Conservation (phyloP, 2,329 filamentous ascomycete species). For the Didymella glomerata region DNA sequence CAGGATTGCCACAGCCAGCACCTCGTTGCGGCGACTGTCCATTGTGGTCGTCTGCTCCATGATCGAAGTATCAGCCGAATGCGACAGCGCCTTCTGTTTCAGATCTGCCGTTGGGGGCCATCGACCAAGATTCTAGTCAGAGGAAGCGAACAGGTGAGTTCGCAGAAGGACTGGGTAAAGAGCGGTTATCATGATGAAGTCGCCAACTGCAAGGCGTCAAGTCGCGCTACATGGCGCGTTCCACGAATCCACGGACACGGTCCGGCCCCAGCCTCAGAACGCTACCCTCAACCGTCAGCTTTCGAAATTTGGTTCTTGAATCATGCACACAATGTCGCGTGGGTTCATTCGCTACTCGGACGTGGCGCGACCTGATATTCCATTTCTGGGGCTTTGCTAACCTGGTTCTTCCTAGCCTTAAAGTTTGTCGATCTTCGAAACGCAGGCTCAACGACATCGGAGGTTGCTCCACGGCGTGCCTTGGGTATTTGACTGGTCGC, state of each 20-base stretch:
- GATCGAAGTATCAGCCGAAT: constrained; percentile 1
- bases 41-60: constrained; percentile 17
- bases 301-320: constrained; percentile 16
- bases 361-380: not conserved
- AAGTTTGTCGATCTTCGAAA: constrained; percentile 17
- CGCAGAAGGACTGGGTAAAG: not conserved
- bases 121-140: not conserved
- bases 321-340: constrained; percentile 13
- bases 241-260: constrained; percentile 2
- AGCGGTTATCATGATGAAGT: not conserved
- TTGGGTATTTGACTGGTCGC: not conserved
- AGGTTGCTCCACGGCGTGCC: constrained; percentile 1
- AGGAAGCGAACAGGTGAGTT: not conserved
- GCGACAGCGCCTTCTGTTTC: constrained; percentile 1
- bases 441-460: not conserved
- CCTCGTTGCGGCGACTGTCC: constrained; percentile 30
- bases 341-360: constrained; percentile 17
- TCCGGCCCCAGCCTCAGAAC: constrained; percentile 2
- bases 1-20: constrained; percentile 41
- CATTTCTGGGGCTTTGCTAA: constrained; percentile 1
- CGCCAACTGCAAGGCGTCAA: not conserved
- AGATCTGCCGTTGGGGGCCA: constrained; percentile 1
- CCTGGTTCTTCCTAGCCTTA: not conserved
- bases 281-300: constrained; percentile 1
- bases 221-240: constrained; percentile 8